Percentiles rank a stretch among this genome's conserved stretches.
These are phyloP conservation scores for Aureobasidium leucospermi DNA, from an alignment of 2,329 filamentous ascomycete species.

Conservation along the genomic window DNA sequence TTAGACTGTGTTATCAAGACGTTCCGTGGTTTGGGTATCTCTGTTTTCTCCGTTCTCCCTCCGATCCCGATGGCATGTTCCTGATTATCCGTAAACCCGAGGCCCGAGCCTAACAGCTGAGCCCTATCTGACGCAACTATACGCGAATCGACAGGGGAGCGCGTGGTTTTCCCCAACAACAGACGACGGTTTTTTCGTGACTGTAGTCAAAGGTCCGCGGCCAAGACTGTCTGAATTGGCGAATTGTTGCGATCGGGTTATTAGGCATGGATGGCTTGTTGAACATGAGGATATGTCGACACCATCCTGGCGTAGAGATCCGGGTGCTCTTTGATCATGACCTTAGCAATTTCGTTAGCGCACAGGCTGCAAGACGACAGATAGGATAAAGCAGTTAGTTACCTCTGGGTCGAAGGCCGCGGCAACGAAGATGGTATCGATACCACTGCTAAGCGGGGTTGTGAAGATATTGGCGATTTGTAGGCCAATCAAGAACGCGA, in stretches of 20 bases:
- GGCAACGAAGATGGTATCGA: slow-evolving; percentile 87
- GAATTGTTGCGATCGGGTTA: slow-evolving; percentile 7
- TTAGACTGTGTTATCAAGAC: neutral
- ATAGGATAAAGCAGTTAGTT: too few relatives aligned
- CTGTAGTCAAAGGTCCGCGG: neutral
- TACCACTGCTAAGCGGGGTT: slow-evolving; percentile 77
- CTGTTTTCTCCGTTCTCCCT: neutral
- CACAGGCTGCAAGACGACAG: too few relatives aligned
- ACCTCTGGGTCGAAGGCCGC: slow-evolving; percentile 53
- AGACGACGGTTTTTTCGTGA: neutral
- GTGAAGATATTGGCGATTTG: slow-evolving; percentile 88
- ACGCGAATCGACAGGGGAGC: slow-evolving; percentile 13
- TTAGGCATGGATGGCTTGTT: slow-evolving; percentile 33
- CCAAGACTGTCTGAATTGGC: neutral
- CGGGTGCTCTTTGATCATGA: slow-evolving; percentile 68
- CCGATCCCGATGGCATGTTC: neutral
- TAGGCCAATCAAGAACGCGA: slow-evolving; percentile 80
- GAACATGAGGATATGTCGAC: slow-evolving; percentile 73
- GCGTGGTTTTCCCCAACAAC: neutral
- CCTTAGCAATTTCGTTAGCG: slow-evolving; percentile 23
- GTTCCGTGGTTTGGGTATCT: slow-evolving; percentile 3
- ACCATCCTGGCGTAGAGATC: slow-evolving; percentile 77
- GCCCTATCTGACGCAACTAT: slow-evolving; percentile 12
- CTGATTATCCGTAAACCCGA: slow-evolving; percentile 11
- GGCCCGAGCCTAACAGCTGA: neutral